Conservation (phyloP, 768 basidiomycete species). For the Chalciporus piperatus region DNA sequence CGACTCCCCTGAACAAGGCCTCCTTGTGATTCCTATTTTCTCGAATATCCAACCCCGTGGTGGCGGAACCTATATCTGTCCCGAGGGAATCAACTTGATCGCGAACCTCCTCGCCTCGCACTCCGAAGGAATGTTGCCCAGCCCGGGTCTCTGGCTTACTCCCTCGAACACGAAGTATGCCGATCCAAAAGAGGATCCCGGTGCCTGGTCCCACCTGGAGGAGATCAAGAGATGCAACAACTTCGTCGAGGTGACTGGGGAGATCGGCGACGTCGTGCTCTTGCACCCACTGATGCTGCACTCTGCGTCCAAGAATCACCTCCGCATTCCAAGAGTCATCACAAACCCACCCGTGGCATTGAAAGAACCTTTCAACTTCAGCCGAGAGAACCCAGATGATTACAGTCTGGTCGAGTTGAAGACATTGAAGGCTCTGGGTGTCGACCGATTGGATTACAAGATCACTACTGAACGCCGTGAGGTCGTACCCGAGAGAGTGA, state of each 20-base stretch:
- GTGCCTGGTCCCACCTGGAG: constrained; percentile 4
- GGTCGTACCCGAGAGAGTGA: constrained; percentile 2
- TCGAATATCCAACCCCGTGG: constrained; percentile 4
- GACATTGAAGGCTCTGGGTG: constrained; percentile 1
- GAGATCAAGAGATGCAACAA: constrained; percentile 1
- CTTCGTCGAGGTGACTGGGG: constrained; percentile 1
- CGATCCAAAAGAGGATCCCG: neutral
- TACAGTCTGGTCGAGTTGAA: constrained; percentile 7
- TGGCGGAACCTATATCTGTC: constrained; percentile 2
- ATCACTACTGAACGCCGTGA: constrained; percentile 5
- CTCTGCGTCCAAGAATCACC: constrained; percentile 58
- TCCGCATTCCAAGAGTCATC: constrained; percentile 56
- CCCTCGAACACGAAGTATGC: constrained; percentile 7
- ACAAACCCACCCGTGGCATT: constrained; percentile 63
- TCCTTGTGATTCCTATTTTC: constrained; percentile 7
- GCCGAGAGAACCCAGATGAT: constrained; percentile 6
- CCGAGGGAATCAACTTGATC: constrained; percentile 6
- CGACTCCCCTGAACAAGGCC: constrained; percentile 10
- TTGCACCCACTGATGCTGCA: constrained; percentile 63
- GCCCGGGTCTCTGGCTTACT: neutral
- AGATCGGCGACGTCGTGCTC: constrained; percentile 8
- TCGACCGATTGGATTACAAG: constrained; percentile 7
- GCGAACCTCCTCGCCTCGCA: constrained; percentile 1
- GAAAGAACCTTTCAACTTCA: constrained; percentile 49
- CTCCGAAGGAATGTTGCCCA: constrained; percentile 2